Percentiles rank a stretch among this genome's conserved stretches.
Conservation (phyloP, 2,329 filamentous ascomycete genomes). For the Colletotrichum sp. region DNA sequence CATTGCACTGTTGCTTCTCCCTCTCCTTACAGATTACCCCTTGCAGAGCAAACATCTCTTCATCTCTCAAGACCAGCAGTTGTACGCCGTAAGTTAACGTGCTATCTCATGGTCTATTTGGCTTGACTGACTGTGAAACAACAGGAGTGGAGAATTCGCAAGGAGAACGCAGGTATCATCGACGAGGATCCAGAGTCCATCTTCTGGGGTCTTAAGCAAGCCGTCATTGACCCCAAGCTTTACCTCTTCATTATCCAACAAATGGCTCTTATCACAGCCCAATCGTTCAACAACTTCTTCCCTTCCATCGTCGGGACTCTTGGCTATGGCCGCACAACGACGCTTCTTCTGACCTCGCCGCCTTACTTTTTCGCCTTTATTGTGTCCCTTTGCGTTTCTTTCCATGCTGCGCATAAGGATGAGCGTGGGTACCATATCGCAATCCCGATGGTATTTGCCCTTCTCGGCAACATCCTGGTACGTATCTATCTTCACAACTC, state of each 20-base stretch:
- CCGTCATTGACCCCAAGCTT: neutral
- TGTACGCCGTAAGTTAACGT: neutral
- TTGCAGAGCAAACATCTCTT: slow-evolving; percentile 5
- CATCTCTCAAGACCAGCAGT: neutral
- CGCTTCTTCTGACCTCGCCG: slow-evolving; percentile 60
- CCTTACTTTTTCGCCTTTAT: slow-evolving; percentile 61
- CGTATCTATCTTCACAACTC: rapidly evolving
- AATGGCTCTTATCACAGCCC: slow-evolving; percentile 28
- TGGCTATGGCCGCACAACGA: slow-evolving; percentile 54
- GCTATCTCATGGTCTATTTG: neutral
- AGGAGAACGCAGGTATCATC: neutral
- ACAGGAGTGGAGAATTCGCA: slow-evolving; percentile 10
- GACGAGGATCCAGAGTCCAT: slow-evolving; percentile 9
- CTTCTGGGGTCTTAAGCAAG: slow-evolving; percentile 5
- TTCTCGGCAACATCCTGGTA: slow-evolving; percentile 30
- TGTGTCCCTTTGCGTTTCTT: slow-evolving; percentile 61
- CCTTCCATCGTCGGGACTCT: slow-evolving; percentile 62
- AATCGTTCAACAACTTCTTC: slow-evolving; percentile 40
- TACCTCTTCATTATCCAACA: slow-evolving; percentile 25
- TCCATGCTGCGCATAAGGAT: slow-evolving; percentile 65
- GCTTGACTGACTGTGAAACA: neutral
- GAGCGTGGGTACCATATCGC: slow-evolving; percentile 67
- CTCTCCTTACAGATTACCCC: slow-evolving; percentile 27
- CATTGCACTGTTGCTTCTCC: slow-evolving; percentile 19
- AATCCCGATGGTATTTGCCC: slow-evolving; percentile 48